A percentile compares a stretch with the other conserved stretches of the same genome.
These are phyloP conservation scores for Podospora pseudocomata DNA, from an alignment of 495 filamentous ascomycete genomes.

Conservation along the genomic window DNA sequence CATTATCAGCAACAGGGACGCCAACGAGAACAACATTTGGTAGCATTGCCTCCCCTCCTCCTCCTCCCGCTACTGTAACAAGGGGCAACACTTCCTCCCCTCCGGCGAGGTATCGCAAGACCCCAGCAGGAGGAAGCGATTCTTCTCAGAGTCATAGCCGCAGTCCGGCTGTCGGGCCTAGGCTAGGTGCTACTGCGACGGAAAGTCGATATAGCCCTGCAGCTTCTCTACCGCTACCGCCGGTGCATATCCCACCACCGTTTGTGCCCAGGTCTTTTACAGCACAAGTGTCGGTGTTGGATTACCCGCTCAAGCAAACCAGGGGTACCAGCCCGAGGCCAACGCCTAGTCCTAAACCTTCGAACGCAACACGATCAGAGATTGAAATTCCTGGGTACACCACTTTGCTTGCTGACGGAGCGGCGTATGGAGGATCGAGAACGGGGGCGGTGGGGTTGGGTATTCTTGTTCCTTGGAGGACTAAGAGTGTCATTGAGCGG, in stretches of 20 bases:
- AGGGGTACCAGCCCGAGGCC: not conserved
- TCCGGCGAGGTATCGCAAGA: not conserved
- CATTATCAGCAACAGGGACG: not conserved
- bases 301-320: not conserved
- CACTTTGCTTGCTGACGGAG: not conserved
- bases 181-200: not conserved
- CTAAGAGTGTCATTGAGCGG: not conserved
- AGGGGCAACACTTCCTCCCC: not conserved
- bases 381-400: not conserved
- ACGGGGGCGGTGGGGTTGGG: not conserved
- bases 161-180: not conserved
- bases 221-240: not conserved
- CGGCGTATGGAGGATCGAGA: not conserved
- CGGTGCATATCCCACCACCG: not conserved
- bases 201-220: not conserved
- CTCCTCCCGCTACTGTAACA: not conserved
- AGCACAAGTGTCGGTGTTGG: not conserved
- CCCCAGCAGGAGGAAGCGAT: not conserved
- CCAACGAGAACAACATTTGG: not conserved
- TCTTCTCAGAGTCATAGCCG: not conserved
- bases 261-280: not conserved
- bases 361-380: not conserved
- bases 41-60: not conserved
- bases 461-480: not conserved
- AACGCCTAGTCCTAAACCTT: not conserved